phyloP scores from a whole-genome alignment of 208 protist species.

The Wallacemonas sp. region DNA sequence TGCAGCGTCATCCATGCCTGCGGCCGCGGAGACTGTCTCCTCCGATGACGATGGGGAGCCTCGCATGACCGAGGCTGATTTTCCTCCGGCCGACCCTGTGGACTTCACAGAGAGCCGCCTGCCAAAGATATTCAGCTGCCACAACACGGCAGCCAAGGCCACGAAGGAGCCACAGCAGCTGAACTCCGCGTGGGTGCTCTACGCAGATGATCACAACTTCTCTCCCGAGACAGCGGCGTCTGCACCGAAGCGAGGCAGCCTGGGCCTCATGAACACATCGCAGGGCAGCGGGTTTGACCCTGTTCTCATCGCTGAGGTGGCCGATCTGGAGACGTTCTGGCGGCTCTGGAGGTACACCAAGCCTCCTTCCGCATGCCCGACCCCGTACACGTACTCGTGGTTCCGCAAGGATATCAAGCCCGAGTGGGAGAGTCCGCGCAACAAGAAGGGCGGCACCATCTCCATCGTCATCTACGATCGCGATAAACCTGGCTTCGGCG shows the following conservation, averaged over 20 bases:
- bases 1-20: too few relatives aligned
- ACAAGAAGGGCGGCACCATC: conserved; percentile 84
- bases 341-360: conserved; percentile 75
- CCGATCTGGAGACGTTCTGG: conserved; percentile 81
- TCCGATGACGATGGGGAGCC: conserved; percentile 19
- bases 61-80: conserved; percentile 31
- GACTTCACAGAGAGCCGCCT: conserved; percentile 57
- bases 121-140: conserved; percentile 57
- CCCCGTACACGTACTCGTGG: conserved; percentile 83
- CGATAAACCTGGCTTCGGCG: conserved; percentile 63
- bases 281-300: conserved; percentile 48
- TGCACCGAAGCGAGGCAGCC: conserved; percentile 4
- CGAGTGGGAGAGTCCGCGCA: conserved; percentile 85
- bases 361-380: conserved; percentile 54
- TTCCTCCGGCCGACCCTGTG: conserved; percentile 32
- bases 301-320: conserved; percentile 67
- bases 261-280: conserved; percentile 8
- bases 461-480: conserved; percentile 80
- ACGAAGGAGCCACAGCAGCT: conserved; percentile 53
- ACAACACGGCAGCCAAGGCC: conserved; percentile 55
- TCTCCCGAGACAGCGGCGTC: neutral
- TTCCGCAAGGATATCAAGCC: conserved; percentile 84
- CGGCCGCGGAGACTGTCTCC: conserved; percentile 11
- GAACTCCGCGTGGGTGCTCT: conserved; percentile 75
- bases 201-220: conserved; percentile 74